phyloP scores from a whole-genome alignment of 2,329 filamentous ascomycete genomes.

The Cucurbitaria berberidis region DNA sequence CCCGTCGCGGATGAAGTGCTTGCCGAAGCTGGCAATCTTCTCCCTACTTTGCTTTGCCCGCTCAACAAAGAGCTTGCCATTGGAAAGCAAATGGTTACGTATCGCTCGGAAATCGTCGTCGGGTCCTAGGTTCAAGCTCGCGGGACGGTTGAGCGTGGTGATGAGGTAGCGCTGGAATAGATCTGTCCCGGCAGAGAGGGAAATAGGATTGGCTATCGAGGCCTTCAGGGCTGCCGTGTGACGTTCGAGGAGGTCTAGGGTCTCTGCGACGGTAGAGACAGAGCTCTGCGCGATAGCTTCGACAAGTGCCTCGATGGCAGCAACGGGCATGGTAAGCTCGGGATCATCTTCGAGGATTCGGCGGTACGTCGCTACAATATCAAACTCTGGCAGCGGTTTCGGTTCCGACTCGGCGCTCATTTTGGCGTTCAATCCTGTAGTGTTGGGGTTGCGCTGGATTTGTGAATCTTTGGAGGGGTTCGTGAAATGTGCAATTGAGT shows the following conservation, averaged over 20 bases:
- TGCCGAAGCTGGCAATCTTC: constrained; percentile 80
- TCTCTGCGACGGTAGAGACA: constrained; percentile 90
- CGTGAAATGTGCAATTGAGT: constrained; percentile 14
- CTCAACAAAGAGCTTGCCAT: constrained; percentile 84
- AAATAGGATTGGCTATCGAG: constrained; percentile 85
- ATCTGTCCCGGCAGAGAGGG: constrained; percentile 90
- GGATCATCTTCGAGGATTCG: constrained; percentile 70
- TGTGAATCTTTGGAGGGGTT: constrained; percentile 29
- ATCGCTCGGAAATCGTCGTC: constrained; percentile 80
- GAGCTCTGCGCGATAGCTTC: constrained; percentile 79
- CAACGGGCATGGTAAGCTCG: constrained; percentile 93
- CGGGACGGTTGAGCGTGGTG: constrained; percentile 66
- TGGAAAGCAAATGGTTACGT: constrained; percentile 80
- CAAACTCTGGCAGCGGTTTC: constrained; percentile 42
- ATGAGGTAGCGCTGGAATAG: constrained; percentile 95
- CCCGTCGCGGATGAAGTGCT: constrained; percentile 78
- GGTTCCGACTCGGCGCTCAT: constrained; percentile 32
- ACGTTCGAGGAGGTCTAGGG: constrained; percentile 80
- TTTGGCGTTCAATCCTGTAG: constrained; percentile 11
- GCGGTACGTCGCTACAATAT: constrained; percentile 71
- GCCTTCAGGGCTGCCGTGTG: constrained; percentile 79
- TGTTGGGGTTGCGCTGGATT: constrained; percentile 4
- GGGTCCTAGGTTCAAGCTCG: constrained; percentile 52
- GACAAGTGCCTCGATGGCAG: constrained; percentile 90
- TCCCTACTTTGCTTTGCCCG: constrained; percentile 84